These are phyloP conservation scores for Manihot esculenta DNA, from an alignment of 441 rosid species.

Conservation along the genomic window DNA sequence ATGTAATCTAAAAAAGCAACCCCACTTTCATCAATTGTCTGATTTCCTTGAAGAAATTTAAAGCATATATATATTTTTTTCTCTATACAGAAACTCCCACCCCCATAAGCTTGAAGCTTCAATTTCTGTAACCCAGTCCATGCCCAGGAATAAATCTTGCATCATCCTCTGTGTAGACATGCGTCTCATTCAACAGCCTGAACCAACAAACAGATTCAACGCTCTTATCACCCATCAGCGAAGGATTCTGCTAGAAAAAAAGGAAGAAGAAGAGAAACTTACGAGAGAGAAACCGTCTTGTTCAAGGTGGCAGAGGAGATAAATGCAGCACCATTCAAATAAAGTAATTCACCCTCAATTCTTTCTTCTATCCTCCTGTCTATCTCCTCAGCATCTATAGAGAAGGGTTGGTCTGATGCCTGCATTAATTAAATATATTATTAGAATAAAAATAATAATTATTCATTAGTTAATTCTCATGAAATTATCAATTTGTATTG, in stretches of 20 bases:
- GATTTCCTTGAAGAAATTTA: slow-evolving; percentile 22
- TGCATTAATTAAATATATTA: slow-evolving; percentile 15
- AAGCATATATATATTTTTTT: background rate
- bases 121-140: slow-evolving; percentile 60
- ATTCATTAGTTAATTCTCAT: background rate
- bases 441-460: background rate
- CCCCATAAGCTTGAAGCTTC: slow-evolving; percentile 18
- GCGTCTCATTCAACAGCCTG: slow-evolving; percentile 86
- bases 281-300: slow-evolving; percentile 70
- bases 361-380: slow-evolving; percentile 67
- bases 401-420: slow-evolving; percentile 85
- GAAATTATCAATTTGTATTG: background rate
- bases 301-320: slow-evolving; percentile 78
- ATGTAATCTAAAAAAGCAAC: background rate
- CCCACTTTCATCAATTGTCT: slow-evolving; percentile 21
- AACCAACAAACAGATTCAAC: slow-evolving; percentile 1
- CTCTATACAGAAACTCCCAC: slow-evolving; percentile 35
- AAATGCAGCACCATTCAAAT: slow-evolving; percentile 69
- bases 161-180: slow-evolving; percentile 81
- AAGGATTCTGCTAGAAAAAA: background rate
- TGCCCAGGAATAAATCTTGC: slow-evolving; percentile 93
- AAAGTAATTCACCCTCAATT: slow-evolving; percentile 62
- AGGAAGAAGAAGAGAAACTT: slow-evolving; percentile 21
- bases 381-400: slow-evolving; percentile 51
- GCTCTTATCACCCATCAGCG: background rate